Percentiles rank a stretch among this genome's conserved stretches.
These are phyloP conservation scores for Paratinospora sagittata DNA, from an alignment of 164 flowering plant genomes.

Conservation along the genomic window DNA sequence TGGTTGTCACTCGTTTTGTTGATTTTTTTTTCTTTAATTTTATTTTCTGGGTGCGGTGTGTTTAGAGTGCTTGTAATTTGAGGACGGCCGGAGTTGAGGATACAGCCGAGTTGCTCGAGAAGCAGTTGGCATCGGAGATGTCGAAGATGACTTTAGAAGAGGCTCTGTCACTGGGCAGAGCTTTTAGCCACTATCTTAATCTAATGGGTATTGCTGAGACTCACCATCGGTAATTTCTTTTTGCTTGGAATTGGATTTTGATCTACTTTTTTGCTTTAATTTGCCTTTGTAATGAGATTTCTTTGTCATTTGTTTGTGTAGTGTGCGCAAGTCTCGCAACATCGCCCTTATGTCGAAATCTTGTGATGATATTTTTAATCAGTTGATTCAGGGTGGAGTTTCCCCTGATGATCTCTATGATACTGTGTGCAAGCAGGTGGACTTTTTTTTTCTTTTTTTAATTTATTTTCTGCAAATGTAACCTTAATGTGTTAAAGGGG, in stretches of 20 bases:
- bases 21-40: too few species aligned
- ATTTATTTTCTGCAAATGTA: not conserved
- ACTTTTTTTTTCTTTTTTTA: constrained; percentile 4
- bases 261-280: too few species aligned
- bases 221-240: constrained; percentile 59
- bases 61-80: constrained; percentile 73
- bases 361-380: constrained; percentile 75
- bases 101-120: constrained; percentile 70
- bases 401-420: constrained; percentile 67
- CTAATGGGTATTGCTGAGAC: constrained; percentile 90
- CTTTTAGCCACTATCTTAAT: constrained; percentile 78
- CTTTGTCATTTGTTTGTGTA: constrained; percentile 29
- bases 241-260: not conserved
- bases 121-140: constrained; percentile 66
- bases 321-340: constrained; percentile 51
- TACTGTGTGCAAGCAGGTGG: constrained; percentile 79
- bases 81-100: constrained; percentile 69
- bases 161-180: constrained; percentile 68
- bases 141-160: constrained; percentile 78
- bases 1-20: not conserved
- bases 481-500: too few species aligned
- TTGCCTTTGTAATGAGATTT: not conserved
- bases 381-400: constrained; percentile 73
- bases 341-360: constrained; percentile 56
- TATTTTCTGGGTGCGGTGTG: not conserved